Percentiles rank a stretch among this genome's conserved stretches.
These are phyloP conservation scores for Ogataea wickerhamii DNA, from an alignment of 805 yeast species.

Conservation along the genomic window DNA sequence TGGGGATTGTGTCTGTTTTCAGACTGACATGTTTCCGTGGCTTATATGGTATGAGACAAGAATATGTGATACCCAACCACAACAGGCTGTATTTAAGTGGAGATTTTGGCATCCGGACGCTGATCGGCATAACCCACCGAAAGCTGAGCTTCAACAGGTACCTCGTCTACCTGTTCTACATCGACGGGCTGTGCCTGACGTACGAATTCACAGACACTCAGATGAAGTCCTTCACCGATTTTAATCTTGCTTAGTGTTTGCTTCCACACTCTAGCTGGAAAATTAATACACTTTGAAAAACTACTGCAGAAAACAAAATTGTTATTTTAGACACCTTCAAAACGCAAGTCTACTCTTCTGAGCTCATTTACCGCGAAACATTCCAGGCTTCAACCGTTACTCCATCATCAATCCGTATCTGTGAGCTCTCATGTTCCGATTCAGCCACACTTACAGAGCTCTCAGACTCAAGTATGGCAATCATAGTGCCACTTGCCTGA, in stretches of 20 bases:
- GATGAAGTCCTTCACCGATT: conserved; percentile 1
- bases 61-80: conserved; percentile 37
- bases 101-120: conserved; percentile 20
- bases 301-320: too few species aligned
- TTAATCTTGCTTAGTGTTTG: conserved; percentile 1
- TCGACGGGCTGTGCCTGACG: conserved; percentile 25
- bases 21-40: conserved; percentile 43
- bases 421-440: too few species aligned
- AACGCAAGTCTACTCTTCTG: background rate
- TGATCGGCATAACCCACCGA: conserved; percentile 23
- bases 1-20: conserved; percentile 41
- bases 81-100: conserved; percentile 19
- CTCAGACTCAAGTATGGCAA: too few species aligned
- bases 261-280: too few species aligned
- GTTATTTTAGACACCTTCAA: background rate
- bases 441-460: too few species aligned
- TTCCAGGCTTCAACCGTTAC: background rate
- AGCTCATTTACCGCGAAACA: too few species aligned
- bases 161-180: conserved; percentile 23
- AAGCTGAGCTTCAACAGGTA: conserved; percentile 10
- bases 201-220: conserved; percentile 19
- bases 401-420: too few species aligned
- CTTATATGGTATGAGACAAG: conserved; percentile 39
- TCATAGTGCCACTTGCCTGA: too few species aligned
- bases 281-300: too few species aligned